A percentile compares a stretch with the other conserved stretches of the same genome.
Conservation (phyloP, 257 asterid species). For the Voacanga thouarsii region DNA sequence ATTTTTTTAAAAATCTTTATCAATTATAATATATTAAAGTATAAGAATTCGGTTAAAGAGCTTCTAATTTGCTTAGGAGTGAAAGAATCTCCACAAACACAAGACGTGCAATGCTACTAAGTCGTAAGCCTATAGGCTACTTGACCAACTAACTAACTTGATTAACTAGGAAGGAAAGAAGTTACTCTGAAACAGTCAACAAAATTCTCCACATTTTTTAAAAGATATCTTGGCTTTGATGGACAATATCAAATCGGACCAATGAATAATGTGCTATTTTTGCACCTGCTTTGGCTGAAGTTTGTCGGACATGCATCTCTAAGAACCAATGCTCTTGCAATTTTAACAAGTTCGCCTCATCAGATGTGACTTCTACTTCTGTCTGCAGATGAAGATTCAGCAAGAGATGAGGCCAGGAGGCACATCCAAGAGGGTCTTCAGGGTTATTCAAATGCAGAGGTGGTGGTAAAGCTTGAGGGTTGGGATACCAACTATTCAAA, state of each 20-base stretch:
- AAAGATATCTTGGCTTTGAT: neutral
- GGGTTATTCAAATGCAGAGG: conserved; percentile 78
- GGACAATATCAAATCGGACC: neutral
- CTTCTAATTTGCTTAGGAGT: too few species aligned
- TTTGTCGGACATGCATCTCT: neutral
- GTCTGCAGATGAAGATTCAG: conserved; percentile 65
- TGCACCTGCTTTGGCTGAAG: neutral
- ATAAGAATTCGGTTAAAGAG: too few species aligned
- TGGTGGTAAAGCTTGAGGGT: conserved; percentile 70
- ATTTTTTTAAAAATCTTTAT: too few species aligned
- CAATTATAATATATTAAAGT: too few species aligned
- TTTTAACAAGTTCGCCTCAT: neutral
- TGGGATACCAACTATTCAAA: conserved; percentile 76
- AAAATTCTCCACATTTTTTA: neutral
- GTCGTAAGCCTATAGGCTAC: too few species aligned
- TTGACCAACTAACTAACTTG: too few species aligned
- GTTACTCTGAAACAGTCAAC: neutral
- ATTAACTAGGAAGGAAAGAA: too few species aligned
- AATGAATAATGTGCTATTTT: neutral
- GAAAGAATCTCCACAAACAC: too few species aligned
- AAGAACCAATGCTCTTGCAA: neutral
- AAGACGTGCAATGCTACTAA: too few species aligned
- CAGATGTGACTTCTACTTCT: neutral
- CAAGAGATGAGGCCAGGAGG: conserved; percentile 69
- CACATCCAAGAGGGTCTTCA: conserved; percentile 40